Percentiles rank a stretch among this genome's conserved stretches.
These are phyloP conservation scores for Sequoiadendron giganteum DNA, from an alignment of 75 land plant species.

Conservation along the genomic window DNA sequence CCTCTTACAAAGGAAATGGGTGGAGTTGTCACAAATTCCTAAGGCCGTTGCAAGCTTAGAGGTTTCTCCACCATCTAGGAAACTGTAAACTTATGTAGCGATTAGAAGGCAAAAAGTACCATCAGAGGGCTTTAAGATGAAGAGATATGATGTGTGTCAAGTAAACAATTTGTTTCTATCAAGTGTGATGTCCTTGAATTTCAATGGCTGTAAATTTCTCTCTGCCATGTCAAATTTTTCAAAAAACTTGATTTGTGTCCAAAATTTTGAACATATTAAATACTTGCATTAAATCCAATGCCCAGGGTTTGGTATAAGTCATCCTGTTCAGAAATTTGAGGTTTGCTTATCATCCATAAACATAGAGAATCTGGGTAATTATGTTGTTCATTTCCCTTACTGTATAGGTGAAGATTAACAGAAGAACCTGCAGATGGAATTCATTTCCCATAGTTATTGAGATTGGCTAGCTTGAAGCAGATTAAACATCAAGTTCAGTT, in stretches of 20 bases:
- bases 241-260: neutral
- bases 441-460: neutral
- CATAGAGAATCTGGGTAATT: neutral
- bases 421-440: neutral
- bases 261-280: neutral
- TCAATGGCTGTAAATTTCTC: neutral
- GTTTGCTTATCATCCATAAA: neutral
- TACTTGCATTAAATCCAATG: neutral
- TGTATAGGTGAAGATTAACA: neutral
- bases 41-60: neutral
- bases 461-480: neutral
- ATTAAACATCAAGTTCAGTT: neutral
- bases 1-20: neutral
- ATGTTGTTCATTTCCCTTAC: neutral
- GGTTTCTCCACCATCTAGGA: neutral
- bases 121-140: neutral
- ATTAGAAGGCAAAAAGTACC: neutral
- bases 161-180: neutral
- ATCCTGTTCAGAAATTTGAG: neutral
- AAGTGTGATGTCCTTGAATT: neutral
- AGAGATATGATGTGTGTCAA: neutral
- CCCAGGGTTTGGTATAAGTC: neutral
- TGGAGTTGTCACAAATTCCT: neutral
- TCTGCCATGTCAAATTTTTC: neutral
- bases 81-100: neutral